phyloP scores from a whole-genome alignment of 2,329 filamentous ascomycete species.

The Cladophialophora carrionii region DNA sequence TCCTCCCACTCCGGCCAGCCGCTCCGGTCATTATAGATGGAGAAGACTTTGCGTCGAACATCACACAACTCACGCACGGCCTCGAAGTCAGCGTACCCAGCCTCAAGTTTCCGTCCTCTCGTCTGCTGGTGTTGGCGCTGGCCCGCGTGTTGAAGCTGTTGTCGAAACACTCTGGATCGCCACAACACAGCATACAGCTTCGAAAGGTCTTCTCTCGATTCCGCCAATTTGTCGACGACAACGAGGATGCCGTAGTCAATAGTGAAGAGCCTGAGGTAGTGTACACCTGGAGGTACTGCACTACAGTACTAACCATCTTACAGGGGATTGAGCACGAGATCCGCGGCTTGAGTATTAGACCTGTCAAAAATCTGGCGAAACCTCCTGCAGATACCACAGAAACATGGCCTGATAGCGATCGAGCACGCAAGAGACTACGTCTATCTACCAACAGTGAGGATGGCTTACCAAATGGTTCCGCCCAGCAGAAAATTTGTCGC shows the following conservation, averaged over 20 bases:
- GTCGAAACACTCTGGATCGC: slow-evolving; percentile 19
- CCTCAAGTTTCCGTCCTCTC: slow-evolving; percentile 24
- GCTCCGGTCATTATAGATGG: slow-evolving; percentile 26
- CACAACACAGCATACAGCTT: slow-evolving; percentile 23
- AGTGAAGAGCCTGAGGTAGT: slow-evolving; percentile 20
- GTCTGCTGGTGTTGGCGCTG: slow-evolving; percentile 19
- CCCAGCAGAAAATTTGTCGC: slow-evolving; percentile 42
- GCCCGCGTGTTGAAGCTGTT: slow-evolving; percentile 24
- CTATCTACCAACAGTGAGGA: slow-evolving; percentile 43
- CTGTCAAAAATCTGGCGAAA: slow-evolving; percentile 7
- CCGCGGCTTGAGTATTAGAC: slow-evolving; percentile 15
- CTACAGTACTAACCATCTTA: slow-evolving; percentile 4
- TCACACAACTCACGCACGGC: slow-evolving; percentile 3
- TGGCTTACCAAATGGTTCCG: slow-evolving; percentile 25
- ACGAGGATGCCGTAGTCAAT: not conserved
- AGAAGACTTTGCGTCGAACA: slow-evolving; percentile 23
- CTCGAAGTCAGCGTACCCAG: slow-evolving; percentile 12
- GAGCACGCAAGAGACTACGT: slow-evolving; percentile 45
- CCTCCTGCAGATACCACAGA: slow-evolving; percentile 16
- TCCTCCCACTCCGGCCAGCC: slow-evolving; percentile 1
- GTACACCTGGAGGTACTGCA: not conserved
- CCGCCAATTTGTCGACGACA: slow-evolving; percentile 20
- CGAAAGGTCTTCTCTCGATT: slow-evolving; percentile 24
- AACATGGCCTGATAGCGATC: slow-evolving; percentile 34
- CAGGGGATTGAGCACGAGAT: slow-evolving; percentile 24